These are phyloP conservation scores for Selaginella moellendorffii DNA, from an alignment of 75 land plant genomes.

Conservation along the genomic window DNA sequence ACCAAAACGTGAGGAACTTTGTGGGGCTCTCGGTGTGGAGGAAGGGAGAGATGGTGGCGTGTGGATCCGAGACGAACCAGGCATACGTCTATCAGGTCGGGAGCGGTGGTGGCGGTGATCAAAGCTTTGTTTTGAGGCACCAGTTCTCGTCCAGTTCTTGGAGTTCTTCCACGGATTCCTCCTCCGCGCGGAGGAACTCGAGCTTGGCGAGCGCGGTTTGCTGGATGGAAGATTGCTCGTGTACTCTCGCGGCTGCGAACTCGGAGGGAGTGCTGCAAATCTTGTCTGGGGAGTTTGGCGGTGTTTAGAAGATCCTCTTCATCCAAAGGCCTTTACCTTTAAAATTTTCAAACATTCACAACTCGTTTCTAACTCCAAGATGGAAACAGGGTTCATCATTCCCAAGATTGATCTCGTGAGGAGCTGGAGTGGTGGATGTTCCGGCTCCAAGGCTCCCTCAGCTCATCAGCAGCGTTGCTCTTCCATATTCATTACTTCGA, in stretches of 20 bases:
- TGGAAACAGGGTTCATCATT: no score
- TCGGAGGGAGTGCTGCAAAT: slow-evolving; percentile 49
- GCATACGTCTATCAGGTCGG: slow-evolving; percentile 33
- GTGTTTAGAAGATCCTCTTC: no score
- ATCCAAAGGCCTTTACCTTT: no score
- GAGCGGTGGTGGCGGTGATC: not conserved
- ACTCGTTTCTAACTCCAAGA: no score
- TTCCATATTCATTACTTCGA: no score
- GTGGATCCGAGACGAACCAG: slow-evolving; percentile 64
- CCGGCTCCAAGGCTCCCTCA: no score
- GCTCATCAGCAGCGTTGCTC: no score
- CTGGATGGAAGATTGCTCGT: slow-evolving; percentile 33
- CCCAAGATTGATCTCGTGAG: no score
- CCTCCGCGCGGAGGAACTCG: not conserved
- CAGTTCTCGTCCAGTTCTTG: not conserved
- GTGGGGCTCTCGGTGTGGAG: slow-evolving; percentile 47
- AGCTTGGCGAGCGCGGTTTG: slow-evolving; percentile 54
- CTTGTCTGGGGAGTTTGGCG: slow-evolving; percentile 27
- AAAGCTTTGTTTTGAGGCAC: slow-evolving; percentile 11
- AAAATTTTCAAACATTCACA: no score
- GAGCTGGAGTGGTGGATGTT: no score
- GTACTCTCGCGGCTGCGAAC: slow-evolving; percentile 57
- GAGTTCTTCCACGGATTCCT: not conserved
- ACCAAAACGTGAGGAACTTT: slow-evolving; percentile 40
- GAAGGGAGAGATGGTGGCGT: slow-evolving; percentile 44